Evolutionary conservation across 768 basidiomycete species (phyloP).

Genomic region (Pleurotus djamor): DNA sequence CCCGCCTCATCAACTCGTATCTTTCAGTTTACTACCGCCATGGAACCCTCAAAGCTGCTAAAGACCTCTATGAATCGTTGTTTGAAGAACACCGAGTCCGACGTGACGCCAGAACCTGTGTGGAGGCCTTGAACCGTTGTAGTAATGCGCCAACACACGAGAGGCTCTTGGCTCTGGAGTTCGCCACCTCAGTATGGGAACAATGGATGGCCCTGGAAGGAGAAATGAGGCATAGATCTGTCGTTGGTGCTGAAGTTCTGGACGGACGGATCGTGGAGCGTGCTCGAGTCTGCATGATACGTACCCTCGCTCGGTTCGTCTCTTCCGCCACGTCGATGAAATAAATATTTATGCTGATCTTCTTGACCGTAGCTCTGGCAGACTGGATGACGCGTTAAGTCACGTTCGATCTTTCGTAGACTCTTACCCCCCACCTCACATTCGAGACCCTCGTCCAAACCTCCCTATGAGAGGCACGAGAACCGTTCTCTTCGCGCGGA

Average conservation of each 20-base stretch:
- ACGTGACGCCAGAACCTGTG: conserved; percentile 53
- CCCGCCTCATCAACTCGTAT: conserved; percentile 77
- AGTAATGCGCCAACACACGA: conserved; percentile 42
- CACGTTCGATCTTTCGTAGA: conserved; percentile 60
- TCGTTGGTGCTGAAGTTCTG: conserved; percentile 20
- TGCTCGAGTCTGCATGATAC: conserved; percentile 67
- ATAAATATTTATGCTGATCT: neutral
- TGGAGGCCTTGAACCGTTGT: conserved; percentile 71
- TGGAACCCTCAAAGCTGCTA: conserved; percentile 42
- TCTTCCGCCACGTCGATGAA: neutral
- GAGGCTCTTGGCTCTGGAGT: conserved; percentile 41
- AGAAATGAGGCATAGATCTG: conserved; percentile 17
- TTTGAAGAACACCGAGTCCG: conserved; percentile 40
- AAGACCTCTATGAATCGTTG: conserved; percentile 47
- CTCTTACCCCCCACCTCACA: conserved; percentile 58
- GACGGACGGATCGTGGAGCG: conserved; percentile 60
- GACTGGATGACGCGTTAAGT: conserved; percentile 50
- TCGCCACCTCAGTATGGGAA: conserved; percentile 64
- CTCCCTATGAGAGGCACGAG: conserved; percentile 56
- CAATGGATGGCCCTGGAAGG: conserved; percentile 57
- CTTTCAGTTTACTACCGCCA: conserved; percentile 71
- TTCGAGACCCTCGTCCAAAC: conserved; percentile 40
- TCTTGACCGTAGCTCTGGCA: conserved; percentile 35
- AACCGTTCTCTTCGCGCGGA: conserved; percentile 47
- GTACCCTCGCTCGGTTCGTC: conserved; percentile 59